Evolutionary conservation across 148 eudicot genomes (phyloP).

Genomic region (Rhododendron williamsianum): DNA sequence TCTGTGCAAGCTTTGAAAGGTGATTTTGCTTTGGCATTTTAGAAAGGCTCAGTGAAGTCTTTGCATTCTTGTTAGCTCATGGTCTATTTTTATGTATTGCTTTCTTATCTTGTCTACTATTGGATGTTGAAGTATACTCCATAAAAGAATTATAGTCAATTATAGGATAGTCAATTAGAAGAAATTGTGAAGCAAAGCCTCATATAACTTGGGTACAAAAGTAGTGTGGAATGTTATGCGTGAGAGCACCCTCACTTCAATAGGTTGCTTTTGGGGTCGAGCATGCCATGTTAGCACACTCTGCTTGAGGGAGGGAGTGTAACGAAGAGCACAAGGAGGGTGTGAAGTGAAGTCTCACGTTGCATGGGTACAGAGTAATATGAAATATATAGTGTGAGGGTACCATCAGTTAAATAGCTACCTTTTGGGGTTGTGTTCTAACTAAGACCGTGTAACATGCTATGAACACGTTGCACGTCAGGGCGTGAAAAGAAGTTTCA

Average conservation of each 20-base stretch:
- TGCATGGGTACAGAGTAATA: background rate
- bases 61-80: background rate
- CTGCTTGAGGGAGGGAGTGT: background rate
- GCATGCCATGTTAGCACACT: background rate
- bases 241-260: background rate
- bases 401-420: background rate
- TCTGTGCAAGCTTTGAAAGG: slow-evolving; percentile 75
- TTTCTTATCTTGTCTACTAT: background rate
- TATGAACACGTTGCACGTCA: background rate
- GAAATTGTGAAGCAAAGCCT: background rate
- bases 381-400: background rate
- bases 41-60: background rate
- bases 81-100: background rate
- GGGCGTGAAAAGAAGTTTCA: background rate
- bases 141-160: background rate
- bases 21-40: slow-evolving; percentile 23
- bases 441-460: background rate
- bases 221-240: background rate
- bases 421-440: background rate
- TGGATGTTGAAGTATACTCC: background rate
- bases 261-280: background rate
- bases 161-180: background rate
- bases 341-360: background rate
- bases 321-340: background rate
- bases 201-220: background rate